A percentile compares a stretch with the other conserved stretches of the same genome.
These are phyloP conservation scores for Rutstroemia sydowiana DNA, from an alignment of 2,329 filamentous ascomycete species.

Conservation along the genomic window DNA sequence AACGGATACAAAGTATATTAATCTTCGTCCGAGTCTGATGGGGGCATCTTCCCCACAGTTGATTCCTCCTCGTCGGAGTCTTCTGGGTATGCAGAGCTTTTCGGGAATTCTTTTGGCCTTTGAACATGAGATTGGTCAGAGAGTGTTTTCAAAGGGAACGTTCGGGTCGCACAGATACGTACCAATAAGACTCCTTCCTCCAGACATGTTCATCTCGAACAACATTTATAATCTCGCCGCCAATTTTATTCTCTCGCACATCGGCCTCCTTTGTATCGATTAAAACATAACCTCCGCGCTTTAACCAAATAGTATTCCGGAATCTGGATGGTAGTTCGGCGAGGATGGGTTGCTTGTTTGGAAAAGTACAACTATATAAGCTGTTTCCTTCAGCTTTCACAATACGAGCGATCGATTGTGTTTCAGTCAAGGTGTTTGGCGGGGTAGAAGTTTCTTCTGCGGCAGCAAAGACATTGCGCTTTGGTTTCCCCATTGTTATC, in stretches of 20 bases:
- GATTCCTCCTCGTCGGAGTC: conserved; percentile 70
- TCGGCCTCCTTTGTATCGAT: conserved; percentile 63
- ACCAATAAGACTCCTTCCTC: conserved; percentile 89
- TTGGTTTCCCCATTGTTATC: conserved; percentile 59
- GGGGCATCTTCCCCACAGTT: conserved; percentile 76
- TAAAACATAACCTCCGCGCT: conserved; percentile 78
- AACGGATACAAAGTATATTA: neutral
- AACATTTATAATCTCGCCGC: conserved; percentile 87
- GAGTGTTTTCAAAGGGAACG: too few relatives aligned
- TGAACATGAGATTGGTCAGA: neutral
- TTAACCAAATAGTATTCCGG: conserved; percentile 90
- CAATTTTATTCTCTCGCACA: conserved; percentile 66
- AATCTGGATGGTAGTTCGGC: conserved; percentile 81
- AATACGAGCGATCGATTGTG: conserved; percentile 67
- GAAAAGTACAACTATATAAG: conserved; percentile 71
- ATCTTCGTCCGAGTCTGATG: conserved; percentile 67
- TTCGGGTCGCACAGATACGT: neutral
- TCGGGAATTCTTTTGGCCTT: conserved; percentile 78
- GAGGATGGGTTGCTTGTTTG: conserved; percentile 57
- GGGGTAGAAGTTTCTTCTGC: conserved; percentile 62
- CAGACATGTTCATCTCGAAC: conserved; percentile 86
- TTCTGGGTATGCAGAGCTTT: conserved; percentile 51
- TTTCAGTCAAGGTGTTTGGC: conserved; percentile 50
- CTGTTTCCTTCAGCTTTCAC: conserved; percentile 82
- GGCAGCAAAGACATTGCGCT: conserved; percentile 70